phyloP scores from a whole-genome alignment of 192 early-diverging fungal species.

The Coemansia nantahalensis region DNA sequence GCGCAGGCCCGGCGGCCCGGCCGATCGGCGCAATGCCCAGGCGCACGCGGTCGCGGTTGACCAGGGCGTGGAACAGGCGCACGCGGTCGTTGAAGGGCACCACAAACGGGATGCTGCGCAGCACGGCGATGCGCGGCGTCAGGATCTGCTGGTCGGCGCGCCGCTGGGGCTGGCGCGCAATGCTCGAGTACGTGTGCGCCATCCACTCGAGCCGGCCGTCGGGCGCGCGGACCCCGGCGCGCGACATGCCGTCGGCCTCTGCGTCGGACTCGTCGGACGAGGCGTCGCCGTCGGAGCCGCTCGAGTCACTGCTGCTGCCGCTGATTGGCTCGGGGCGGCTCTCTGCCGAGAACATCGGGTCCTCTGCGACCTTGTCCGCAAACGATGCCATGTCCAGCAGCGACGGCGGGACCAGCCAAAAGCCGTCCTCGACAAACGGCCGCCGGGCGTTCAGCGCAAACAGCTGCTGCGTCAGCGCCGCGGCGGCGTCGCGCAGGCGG shows the following conservation, averaged over 20 bases:
- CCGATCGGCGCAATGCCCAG: slow-evolving; percentile 21
- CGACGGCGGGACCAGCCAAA: slow-evolving; percentile 42
- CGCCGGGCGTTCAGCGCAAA: slow-evolving; percentile 44
- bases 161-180: slow-evolving; percentile 18
- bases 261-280: slow-evolving; percentile 15
- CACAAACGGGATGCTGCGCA: slow-evolving; percentile 87
- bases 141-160: slow-evolving; percentile 12
- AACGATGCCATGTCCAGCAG: slow-evolving; percentile 47
- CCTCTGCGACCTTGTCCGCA: slow-evolving; percentile 44
- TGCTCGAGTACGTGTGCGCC: slow-evolving; percentile 53
- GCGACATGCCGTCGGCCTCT: slow-evolving; percentile 3
- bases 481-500: slow-evolving; percentile 61
- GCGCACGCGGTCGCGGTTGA: slow-evolving; percentile 62
- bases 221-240: slow-evolving; percentile 8
- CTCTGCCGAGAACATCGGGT: slow-evolving; percentile 38
- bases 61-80: slow-evolving; percentile 74
- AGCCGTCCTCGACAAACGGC: slow-evolving; percentile 38
- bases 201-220: slow-evolving; percentile 51
- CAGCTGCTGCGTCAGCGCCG: slow-evolving; percentile 70
- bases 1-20: not conserved
- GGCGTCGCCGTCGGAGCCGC: not conserved
- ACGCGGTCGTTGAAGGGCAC: slow-evolving; percentile 90
- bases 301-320: not conserved
- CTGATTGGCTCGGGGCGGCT: no score
- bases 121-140: slow-evolving; percentile 54